Evolutionary conservation across 352 stramenopile genomes (phyloP), one percentile per base, ranked within the genome.

Genomic region (Pythium apleroticum): DNA sequence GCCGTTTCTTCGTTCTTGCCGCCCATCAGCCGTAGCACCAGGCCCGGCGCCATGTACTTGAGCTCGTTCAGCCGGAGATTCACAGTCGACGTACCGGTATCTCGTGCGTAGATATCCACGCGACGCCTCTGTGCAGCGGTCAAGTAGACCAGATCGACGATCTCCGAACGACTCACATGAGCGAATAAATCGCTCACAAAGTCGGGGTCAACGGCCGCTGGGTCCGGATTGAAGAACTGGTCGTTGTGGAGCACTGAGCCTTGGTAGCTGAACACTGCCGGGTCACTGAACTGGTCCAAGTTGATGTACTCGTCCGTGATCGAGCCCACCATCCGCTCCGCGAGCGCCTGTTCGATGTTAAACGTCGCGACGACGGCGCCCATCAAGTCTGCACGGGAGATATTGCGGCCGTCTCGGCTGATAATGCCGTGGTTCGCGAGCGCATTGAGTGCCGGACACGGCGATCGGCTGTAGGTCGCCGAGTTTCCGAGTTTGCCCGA

Each of bases 401-500:
- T 46, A 27, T 66, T 61, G 17, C 66, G 66, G 14, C 67, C 71
- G 39, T 71, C 64, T 35, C 74, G 71, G 11, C 64, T 64, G 20
- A 81, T 27, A 46, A 75, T 52, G 41, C 72, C 72, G 52, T 78
- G 68, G 57, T 81, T 81, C 10, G 74, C 60, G 19, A 81, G 67
- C 4, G 68, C 25, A 39, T 81, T 81, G n/a, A 81, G 46, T 27
- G 55, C 63, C n/a, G 74, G 74, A 39, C 74, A 81, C 17, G 74
- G 74, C 9, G 69, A 75, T 22, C 69, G 69, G 15, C 61, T 64
- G 65, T 73, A 75, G 3, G 41, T 41, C 1, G 69, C 48, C 12
- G 64, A 63, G 15, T 57, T 62, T 2, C 60, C 69, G 2, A 52
- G 45, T 14, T 60, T 41, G 12, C 69, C 68, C 9, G 68, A 75